Evolutionary conservation across 495 filamentous ascomycete genomes (phyloP), one percentile per base, ranked within the genome.

Genomic region (Extremus antarcticus): DNA sequence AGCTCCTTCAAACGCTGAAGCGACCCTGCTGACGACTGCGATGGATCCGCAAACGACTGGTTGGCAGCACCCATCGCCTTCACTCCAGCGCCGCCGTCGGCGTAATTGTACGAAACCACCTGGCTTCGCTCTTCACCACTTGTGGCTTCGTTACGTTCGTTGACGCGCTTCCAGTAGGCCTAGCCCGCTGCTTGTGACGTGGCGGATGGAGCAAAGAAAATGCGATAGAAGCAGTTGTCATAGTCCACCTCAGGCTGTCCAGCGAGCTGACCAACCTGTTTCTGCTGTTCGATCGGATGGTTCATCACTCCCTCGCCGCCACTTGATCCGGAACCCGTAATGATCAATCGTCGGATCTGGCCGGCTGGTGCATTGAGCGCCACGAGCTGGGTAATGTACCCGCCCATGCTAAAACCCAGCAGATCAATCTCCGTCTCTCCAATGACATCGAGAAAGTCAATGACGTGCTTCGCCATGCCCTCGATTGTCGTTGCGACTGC

Each of bases 391-490:
- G 47, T 57, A 4, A 47, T 43, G 24, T 46, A 56, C 15, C 63
- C 63, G 43, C 63, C 63, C 60, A 65, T 63, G 13, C 61, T 63
- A 55, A 61, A 65, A 20, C 63, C 63, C 19, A 65, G 43, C 11
- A 63, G 51, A 40, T 63, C 63, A 35, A 71, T 54, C 46, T 69
- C 46, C 7, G 49, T 25, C 25, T 66, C 46, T 11, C 50, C 57
- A n/a, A 73, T 58, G n/a, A 65, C 16, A 16, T 20, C 25, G 24
- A 55, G 19, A 39, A n/a, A 45, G 29, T 35, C 29, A 13, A 71
- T 58, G 13, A 67, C 59, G 43, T 68, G 54, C 43, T 63, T 57
- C 17, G 66, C 69, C 58, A 53, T 64, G n/a, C 49, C 63, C 41
- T 58, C 46, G 35, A 54, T 62, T 1, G 49, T 62, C 22, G 8